These are phyloP conservation scores for Ormosia emarginata DNA, from an alignment of 306 rosid genomes.

Conservation along the genomic window DNA sequence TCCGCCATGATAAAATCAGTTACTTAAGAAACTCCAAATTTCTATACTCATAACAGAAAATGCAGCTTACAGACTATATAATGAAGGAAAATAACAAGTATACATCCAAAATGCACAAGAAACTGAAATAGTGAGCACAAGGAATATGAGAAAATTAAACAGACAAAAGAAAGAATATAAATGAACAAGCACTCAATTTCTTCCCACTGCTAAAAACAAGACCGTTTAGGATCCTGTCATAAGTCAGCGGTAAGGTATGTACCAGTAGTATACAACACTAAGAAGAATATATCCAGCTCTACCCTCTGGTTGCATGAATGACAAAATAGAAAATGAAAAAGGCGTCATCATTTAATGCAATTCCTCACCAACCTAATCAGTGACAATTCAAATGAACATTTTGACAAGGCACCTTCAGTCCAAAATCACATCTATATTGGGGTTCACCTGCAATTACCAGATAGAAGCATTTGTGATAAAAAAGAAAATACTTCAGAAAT, in stretches of 20 bases:
- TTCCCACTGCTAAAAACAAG: conserved; percentile 29
- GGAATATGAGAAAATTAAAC: neutral
- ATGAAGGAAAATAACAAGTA: neutral
- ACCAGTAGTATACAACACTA: conserved; percentile 34
- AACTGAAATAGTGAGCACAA: conserved; percentile 27
- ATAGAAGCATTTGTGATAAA: neutral
- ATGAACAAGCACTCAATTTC: conserved; percentile 23
- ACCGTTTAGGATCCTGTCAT: conserved; percentile 23
- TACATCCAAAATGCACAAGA: neutral
- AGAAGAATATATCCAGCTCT: conserved; percentile 23
- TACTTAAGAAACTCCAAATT: neutral
- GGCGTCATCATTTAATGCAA: neutral
- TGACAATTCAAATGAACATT: conserved; percentile 2
- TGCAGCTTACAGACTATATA: neutral
- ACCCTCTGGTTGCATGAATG: conserved; percentile 7
- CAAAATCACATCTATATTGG: conserved; percentile 19
- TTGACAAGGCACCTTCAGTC: conserved; percentile 1
- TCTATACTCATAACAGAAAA: neutral
- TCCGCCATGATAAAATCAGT: neutral
- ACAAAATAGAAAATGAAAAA: neutral
- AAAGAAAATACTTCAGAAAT: neutral
- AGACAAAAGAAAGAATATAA: conserved; percentile 14
- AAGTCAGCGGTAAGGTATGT: conserved; percentile 25
- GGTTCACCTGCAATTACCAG: conserved; percentile 31
- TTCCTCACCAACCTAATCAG: conserved; percentile 18